These are phyloP conservation scores for Clarireedia monteithiana DNA, from an alignment of 2,329 filamentous ascomycete genomes.

Conservation along the genomic window DNA sequence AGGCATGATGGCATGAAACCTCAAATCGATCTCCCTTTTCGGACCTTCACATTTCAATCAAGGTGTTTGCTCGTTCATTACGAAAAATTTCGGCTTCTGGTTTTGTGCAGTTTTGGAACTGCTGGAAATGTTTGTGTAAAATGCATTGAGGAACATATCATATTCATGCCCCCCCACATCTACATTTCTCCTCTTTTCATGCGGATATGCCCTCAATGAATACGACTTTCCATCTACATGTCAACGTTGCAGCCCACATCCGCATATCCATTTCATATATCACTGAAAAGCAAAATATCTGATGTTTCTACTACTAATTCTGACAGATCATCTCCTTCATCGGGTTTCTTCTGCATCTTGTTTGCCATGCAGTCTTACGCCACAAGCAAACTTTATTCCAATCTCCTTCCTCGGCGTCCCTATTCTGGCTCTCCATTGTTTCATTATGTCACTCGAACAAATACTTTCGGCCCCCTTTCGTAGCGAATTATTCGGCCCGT, in stretches of 20 bases:
- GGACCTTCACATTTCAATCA: constrained; percentile 23
- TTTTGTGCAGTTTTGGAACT: constrained; percentile 7
- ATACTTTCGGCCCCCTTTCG: not conserved
- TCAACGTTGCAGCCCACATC: not conserved
- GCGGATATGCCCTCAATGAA: not conserved
- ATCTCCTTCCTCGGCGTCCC: not conserved
- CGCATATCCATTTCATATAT: too few species aligned
- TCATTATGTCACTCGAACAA: not conserved
- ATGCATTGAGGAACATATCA: not conserved
- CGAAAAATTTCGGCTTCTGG: not conserved
- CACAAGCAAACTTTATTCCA: not conserved
- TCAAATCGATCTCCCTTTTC: constrained; percentile 18
- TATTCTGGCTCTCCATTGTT: not conserved
- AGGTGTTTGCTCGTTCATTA: constrained; percentile 20
- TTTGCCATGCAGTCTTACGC: not conserved
- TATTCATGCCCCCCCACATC: not conserved
- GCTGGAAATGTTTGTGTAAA: constrained; percentile 5
- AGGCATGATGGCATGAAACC: constrained; percentile 21
- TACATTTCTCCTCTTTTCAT: not conserved
- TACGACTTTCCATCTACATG: not conserved
- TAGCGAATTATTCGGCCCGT: not conserved
- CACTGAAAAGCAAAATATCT: too few species aligned
- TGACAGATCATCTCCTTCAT: not conserved
- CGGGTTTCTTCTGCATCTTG: not conserved
- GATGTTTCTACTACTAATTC: too few species aligned